These are phyloP conservation scores for Phytophthora quininea DNA, from an alignment of 352 stramenopile species.

Conservation along the genomic window DNA sequence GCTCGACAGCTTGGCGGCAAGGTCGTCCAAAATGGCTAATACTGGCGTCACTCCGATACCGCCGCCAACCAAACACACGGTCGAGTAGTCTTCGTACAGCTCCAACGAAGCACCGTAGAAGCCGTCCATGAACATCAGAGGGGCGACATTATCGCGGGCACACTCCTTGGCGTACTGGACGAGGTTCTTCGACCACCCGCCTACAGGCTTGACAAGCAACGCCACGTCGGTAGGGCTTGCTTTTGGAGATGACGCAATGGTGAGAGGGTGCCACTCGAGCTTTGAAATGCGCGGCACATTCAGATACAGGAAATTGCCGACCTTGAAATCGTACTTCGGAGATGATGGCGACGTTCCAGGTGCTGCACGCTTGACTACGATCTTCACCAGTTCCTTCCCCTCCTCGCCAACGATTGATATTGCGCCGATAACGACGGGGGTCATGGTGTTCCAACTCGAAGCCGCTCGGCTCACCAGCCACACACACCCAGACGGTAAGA, in stretches of 20 bases:
- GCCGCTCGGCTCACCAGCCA: conserved; percentile 60
- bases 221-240: conserved; percentile 41
- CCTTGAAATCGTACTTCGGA: conserved; percentile 50
- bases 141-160: conserved; percentile 24
- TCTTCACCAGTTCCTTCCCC: conserved; percentile 48
- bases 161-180: conserved; percentile 50
- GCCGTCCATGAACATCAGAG: conserved; percentile 59
- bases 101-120: conserved; percentile 58
- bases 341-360: conserved; percentile 37
- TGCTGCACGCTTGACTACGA: conserved; percentile 49
- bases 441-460: conserved; percentile 52
- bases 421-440: conserved; percentile 43
- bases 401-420: conserved; percentile 37
- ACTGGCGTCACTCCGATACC: conserved; percentile 57
- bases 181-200: conserved; percentile 54
- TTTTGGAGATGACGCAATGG: conserved; percentile 58
- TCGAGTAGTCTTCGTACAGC: conserved; percentile 54
- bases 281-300: conserved; percentile 61
- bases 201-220: conserved; percentile 57
- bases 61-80: conserved; percentile 48
- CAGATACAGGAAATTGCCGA: conserved; percentile 62
- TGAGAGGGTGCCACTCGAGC: conserved; percentile 64
- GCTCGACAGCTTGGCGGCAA: conserved; percentile 34
- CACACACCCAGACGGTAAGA: conserved; percentile 50
- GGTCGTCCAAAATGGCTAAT: conserved; percentile 52